Conservation (phyloP, 78 protist genomes). For the Emiliania huxleyi region DNA sequence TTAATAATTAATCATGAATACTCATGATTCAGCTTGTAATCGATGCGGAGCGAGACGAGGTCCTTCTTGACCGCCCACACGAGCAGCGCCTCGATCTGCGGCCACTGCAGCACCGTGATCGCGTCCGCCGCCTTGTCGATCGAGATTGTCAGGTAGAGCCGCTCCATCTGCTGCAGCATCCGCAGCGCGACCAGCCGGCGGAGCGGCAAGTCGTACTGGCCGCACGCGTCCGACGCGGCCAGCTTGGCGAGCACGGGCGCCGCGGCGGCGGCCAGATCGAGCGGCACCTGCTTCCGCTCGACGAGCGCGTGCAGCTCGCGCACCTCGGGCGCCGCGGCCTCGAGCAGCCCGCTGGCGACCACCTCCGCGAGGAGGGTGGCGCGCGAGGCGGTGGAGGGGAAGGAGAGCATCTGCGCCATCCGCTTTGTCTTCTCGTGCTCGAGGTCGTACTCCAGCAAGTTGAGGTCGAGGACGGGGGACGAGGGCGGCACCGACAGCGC, state of each 20-base stretch:
- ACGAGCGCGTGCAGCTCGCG: conserved; percentile 23
- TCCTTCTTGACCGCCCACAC: conserved; percentile 52
- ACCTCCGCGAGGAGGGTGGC: conserved; percentile 20
- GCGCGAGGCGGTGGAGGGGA: neutral
- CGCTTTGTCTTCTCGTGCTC: conserved; percentile 48
- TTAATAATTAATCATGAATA: too few species aligned
- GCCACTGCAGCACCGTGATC: conserved; percentile 20
- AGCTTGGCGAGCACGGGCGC: conserved; percentile 47
- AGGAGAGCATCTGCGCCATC: conserved; percentile 29
- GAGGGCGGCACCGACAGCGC: conserved; percentile 28
- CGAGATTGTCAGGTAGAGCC: conserved; percentile 62
- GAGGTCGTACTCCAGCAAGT: conserved; percentile 23
- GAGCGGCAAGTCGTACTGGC: conserved; percentile 57
- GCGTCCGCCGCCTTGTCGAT: conserved; percentile 40
- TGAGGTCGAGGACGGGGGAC: neutral
- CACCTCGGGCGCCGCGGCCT: conserved; percentile 55
- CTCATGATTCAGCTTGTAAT: too few species aligned
- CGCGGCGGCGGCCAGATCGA: conserved; percentile 29
- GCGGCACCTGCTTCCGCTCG: conserved; percentile 1
- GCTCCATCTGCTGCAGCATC: conserved; percentile 60
- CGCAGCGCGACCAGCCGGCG: conserved; percentile 48
- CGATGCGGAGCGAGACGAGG: conserved; percentile 58
- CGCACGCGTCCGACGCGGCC: neutral
- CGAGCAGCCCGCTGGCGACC: conserved; percentile 15
- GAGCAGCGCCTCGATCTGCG: conserved; percentile 21